phyloP scores from a whole-genome alignment of 2,329 filamentous ascomycete species.

The Acephala macrosclerotiorum region DNA sequence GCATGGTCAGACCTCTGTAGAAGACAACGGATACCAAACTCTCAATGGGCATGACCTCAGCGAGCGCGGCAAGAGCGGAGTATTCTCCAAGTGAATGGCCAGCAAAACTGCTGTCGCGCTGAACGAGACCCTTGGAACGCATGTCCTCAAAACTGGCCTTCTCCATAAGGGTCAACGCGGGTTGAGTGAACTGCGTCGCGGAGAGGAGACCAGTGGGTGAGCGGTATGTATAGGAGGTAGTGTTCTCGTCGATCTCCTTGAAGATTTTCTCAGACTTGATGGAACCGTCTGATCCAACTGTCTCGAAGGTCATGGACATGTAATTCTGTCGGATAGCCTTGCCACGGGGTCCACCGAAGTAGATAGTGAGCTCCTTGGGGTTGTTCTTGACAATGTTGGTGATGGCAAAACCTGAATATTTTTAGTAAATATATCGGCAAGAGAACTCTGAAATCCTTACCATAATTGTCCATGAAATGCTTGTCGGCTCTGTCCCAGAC shows the following conservation, averaged over 20 bases:
- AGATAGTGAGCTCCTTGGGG: conserved; percentile 96
- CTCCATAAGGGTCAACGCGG: conserved; percentile 97
- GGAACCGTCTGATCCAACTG: conserved; percentile 87
- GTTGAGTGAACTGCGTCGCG: conserved; percentile 98
- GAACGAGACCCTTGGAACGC: conserved; percentile 95
- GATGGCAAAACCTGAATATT: conserved; percentile 80
- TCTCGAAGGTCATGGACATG: conserved; percentile 99
- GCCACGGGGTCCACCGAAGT: conserved; percentile 95
- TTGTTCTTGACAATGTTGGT: conserved; percentile 99
- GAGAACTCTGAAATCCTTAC: conserved; percentile 57
- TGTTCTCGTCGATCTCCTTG: conserved; percentile 94
- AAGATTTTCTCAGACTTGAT: conserved; percentile 99
- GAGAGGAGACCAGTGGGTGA: conserved; percentile 95
- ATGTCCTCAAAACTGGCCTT: conserved; percentile 99
- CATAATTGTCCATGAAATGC: conserved; percentile 98
- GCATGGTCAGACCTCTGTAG: conserved; percentile 98
- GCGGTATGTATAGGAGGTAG: conserved; percentile 94
- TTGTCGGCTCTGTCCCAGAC: conserved; percentile 98
- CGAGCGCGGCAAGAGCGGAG: conserved; percentile 92
- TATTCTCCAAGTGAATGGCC: conserved; percentile 99
- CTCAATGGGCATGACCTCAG: conserved; percentile 99
- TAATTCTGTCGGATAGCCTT: conserved; percentile 99
- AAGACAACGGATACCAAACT: conserved; percentile 98
- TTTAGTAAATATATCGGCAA: conserved; percentile 38
- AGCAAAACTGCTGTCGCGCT: conserved; percentile 95